Evolutionary conservation across 345 rosid species (phyloP), one percentile per base, ranked within the genome.

Genomic region (Hibiscus trionum): DNA sequence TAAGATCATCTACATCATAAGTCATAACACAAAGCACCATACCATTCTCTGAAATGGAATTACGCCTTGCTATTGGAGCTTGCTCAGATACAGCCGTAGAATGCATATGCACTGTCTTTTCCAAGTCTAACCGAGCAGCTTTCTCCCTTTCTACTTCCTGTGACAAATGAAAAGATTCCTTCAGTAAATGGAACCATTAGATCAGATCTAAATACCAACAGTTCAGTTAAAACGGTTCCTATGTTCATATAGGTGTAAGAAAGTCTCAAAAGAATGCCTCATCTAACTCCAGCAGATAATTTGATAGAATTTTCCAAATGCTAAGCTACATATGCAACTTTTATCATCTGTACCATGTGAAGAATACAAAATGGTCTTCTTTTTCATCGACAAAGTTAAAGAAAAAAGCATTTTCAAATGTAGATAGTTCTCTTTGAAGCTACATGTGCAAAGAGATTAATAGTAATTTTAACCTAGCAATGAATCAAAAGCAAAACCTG

Each of bases 131-230:
- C 66, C 96, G 88, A 59, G 96, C 88, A 79, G 88, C 82, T 80
- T 90, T 96, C 82, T 91, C 98, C 80, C 83, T 89, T 72, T 96
- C 98, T 79, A 93, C 55, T 77, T 96, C 98, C 98, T 96, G 86
- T 61, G 69, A 77, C 19, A 68, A 66, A 65, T 70, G 2, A 46
- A 56, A 57, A 76, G 47, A 39, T 27, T 39, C 55, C 15, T 52
- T 60, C 42, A 11, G 33, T 58, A 60, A 24, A 72, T 44, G 47
- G 65, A 35, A 37, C 56, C 27, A 64, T n/a, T 16, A 72, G n/a
- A 52, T 61, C 31, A 61, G 61, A 50, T 67, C 2, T 21, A 59
- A 37, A 21, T 49, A 35, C 61, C 17, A 61, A 44, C 27, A 66
- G 64, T 7, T 44, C 37, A 66, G 58, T 1, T 53, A 26, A 69